These are phyloP conservation scores for Plantago coronopus DNA, from an alignment of 305 asterid genomes.

Conservation along the genomic window DNA sequence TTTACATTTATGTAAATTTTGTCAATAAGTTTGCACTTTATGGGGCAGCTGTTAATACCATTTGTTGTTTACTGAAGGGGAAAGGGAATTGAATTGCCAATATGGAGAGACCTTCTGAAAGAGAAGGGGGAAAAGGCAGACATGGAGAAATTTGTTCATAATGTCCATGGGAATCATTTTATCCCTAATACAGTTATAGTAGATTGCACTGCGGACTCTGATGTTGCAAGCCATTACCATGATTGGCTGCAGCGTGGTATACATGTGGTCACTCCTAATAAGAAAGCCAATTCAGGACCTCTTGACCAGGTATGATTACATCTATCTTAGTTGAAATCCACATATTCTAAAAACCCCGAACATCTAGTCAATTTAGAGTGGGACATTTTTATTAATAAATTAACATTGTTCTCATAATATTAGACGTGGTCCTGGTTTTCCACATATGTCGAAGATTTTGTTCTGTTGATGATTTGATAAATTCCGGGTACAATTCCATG, in stretches of 20 bases:
- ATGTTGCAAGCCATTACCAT: conserved; percentile 70
- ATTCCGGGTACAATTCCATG: not conserved
- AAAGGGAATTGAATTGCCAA: conserved; percentile 82
- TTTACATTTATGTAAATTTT: too few species aligned
- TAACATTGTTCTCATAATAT: too few species aligned
- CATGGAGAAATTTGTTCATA: conserved; percentile 77
- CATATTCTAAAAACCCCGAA: too few species aligned
- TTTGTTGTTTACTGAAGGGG: conserved; percentile 41
- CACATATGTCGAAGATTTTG: not conserved
- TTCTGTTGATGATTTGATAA: conserved; percentile 7
- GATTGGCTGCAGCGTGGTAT: conserved; percentile 93
- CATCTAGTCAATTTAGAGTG: too few species aligned
- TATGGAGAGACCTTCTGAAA: conserved; percentile 68
- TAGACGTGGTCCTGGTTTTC: too few species aligned
- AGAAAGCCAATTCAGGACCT: conserved; percentile 99
- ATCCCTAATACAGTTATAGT: conserved; percentile 88
- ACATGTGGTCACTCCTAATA: conserved; percentile 89
- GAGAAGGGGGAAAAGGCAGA: conserved; percentile 72
- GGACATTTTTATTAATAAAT: too few species aligned
- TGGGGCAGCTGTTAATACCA: not conserved
- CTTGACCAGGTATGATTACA: conserved; percentile 64
- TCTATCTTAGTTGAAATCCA: too few species aligned
- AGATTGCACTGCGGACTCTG: conserved; percentile 91
- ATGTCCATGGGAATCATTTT: conserved; percentile 78
- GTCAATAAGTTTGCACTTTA: not conserved